Percentiles rank a stretch among this genome's conserved stretches.
phyloP scores from a whole-genome alignment of 352 stramenopile species.

The Globisporangium irregulare region DNA sequence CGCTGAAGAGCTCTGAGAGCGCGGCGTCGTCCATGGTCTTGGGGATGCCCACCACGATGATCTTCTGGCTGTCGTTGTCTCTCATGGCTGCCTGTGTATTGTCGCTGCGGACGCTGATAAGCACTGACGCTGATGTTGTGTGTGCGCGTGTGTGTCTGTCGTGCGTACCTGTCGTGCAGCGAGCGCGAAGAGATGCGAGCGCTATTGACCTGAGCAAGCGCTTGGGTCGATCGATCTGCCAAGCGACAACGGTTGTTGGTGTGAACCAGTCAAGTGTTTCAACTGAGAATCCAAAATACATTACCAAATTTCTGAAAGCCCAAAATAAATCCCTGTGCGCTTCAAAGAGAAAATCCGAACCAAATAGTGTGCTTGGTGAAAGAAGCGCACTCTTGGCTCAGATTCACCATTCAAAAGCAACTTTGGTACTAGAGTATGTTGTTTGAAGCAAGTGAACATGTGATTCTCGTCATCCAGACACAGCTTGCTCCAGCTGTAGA shows the following conservation, averaged over 20 bases:
- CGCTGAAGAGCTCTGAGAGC: constrained; percentile 67
- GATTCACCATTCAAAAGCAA: neutral
- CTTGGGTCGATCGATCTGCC: constrained; percentile 2
- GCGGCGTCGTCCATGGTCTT: constrained; percentile 70
- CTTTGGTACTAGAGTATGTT: no score
- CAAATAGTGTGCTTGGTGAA: neutral
- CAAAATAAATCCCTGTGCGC: neutral
- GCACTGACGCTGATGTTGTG: neutral
- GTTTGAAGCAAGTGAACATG: no score
- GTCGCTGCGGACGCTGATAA: neutral
- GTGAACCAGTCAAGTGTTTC: constrained; percentile 3
- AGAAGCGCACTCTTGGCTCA: neutral
- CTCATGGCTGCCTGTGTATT: constrained; percentile 30
- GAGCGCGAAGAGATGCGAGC: constrained; percentile 12
- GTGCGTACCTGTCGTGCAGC: neutral
- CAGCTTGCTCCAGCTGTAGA: no score
- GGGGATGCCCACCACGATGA: constrained; percentile 79
- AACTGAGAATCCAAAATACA: neutral
- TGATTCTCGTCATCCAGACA: no score
- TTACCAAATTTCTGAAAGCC: neutral
- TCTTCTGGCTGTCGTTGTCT: constrained; percentile 81
- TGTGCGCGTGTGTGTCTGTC: neutral
- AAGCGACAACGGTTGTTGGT: neutral
- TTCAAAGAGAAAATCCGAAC: neutral
- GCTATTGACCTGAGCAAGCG: neutral